These are phyloP conservation scores for Fraxinus nigra DNA, from an alignment of 305 asterid genomes.

Conservation along the genomic window DNA sequence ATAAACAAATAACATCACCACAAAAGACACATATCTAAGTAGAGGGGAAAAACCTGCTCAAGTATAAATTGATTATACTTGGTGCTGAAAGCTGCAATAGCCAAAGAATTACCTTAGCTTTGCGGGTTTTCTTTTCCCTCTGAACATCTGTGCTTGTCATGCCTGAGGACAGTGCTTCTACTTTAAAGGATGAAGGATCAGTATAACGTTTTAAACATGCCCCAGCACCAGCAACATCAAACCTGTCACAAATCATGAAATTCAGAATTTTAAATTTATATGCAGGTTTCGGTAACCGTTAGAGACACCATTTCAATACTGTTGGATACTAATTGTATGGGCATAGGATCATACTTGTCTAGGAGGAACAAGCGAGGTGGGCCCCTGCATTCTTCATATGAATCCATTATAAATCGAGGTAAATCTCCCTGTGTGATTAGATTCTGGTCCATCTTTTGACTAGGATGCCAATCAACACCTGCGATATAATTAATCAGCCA, in stretches of 20 bases:
- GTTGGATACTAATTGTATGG: neutral
- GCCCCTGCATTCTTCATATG: conserved; percentile 94
- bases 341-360: conserved; percentile 68
- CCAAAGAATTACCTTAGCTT: conserved; percentile 58
- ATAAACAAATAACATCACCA: conserved; percentile 17
- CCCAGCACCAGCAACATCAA: conserved; percentile 93
- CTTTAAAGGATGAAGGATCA: conserved; percentile 76
- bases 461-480: conserved; percentile 93
- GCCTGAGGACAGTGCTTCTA: conserved; percentile 44
- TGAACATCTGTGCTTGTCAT: conserved; percentile 46
- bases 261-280: neutral
- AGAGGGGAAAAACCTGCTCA: conserved; percentile 14
- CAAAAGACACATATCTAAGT: conserved; percentile 2
- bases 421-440: conserved; percentile 70
- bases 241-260: conserved; percentile 40
- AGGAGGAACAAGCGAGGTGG: conserved; percentile 94
- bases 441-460: conserved; percentile 52
- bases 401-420: conserved; percentile 90
- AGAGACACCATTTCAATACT: neutral
- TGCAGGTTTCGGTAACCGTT: neutral
- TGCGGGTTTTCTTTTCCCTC: conserved; percentile 70
- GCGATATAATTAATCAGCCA: conserved; percentile 28
- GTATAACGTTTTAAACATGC: conserved; percentile 90
- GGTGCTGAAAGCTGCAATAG: conserved; percentile 13
- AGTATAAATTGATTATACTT: neutral